Evolutionary conservation across 2,329 filamentous ascomycete species (phyloP).

Genomic region (Fusarium keratoplasticum): DNA sequence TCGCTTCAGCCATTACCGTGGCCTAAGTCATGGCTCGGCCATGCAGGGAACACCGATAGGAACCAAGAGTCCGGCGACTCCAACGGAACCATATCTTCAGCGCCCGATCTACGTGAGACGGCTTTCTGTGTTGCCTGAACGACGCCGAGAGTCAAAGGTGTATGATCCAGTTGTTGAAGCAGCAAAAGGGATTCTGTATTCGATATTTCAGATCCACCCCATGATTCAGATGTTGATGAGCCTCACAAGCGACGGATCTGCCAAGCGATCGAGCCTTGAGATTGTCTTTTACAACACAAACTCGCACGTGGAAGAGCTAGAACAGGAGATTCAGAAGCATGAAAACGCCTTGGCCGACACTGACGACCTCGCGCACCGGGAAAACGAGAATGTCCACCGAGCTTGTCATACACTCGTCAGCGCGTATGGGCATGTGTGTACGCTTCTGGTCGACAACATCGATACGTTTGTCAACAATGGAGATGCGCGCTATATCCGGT

Average conservation of each 20-base stretch:
- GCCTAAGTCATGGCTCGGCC: conserved; percentile 75
- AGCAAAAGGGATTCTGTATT: conserved; percentile 74
- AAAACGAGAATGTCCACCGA: conserved; percentile 73
- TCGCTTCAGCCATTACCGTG: conserved; percentile 74
- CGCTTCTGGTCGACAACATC: conserved; percentile 69
- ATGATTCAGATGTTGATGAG: conserved; percentile 75
- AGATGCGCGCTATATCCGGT: conserved; percentile 75
- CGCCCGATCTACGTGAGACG: conserved; percentile 73
- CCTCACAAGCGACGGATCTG: conserved; percentile 69
- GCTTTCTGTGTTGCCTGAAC: conserved; percentile 72
- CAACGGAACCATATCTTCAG: conserved; percentile 67
- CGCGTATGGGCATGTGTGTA: conserved; percentile 74
- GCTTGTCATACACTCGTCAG: conserved; percentile 73
- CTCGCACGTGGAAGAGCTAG: conserved; percentile 73
- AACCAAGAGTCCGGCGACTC: conserved; percentile 68
- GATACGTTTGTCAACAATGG: conserved; percentile 74
- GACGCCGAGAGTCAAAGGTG: conserved; percentile 70
- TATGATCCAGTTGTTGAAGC: conserved; percentile 72
- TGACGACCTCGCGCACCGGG: conserved; percentile 61
- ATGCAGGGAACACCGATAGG: conserved; percentile 65
- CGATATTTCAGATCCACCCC: conserved; percentile 75
- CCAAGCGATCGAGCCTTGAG: conserved; percentile 72
- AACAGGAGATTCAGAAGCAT: conserved; percentile 73
- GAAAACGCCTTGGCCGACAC: conserved; percentile 61
- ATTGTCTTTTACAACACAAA: conserved; percentile 77